Conservation (phyloP, 2,329 filamentous ascomycete genomes). For the Penicillium sp. region DNA sequence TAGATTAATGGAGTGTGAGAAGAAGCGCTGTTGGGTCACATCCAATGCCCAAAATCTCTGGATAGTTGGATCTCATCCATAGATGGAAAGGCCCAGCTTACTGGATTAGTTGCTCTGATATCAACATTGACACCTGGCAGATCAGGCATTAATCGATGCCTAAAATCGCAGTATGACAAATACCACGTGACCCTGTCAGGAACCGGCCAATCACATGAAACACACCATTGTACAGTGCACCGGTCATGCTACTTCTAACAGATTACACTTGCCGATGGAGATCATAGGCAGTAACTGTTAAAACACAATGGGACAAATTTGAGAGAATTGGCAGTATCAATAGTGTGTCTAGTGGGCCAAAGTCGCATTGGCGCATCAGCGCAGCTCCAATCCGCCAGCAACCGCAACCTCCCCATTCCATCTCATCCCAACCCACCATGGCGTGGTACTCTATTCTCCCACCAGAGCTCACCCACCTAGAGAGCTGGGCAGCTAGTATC, state of each 20-base stretch:
- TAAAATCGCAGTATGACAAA: neutral
- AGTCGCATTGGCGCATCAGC: neutral
- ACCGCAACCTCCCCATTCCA: constrained; percentile 3
- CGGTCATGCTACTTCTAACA: too few relatives aligned
- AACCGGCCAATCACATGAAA: neutral
- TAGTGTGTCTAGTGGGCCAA: neutral
- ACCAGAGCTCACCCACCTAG: constrained; percentile 56
- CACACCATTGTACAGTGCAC: neutral
- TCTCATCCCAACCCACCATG: constrained; percentile 49
- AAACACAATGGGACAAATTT: neutral
- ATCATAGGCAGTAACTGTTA: neutral
- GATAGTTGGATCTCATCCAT: too few relatives aligned
- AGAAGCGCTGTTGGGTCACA: too few relatives aligned
- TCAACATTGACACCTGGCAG: neutral
- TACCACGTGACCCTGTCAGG: neutral
- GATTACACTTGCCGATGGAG: too few relatives aligned
- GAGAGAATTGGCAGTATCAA: neutral
- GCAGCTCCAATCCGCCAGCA: constrained; percentile 8
- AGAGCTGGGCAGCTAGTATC: constrained; percentile 63
- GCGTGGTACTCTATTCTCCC: constrained; percentile 68
- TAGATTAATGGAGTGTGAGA: too few relatives aligned
- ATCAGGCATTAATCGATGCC: neutral
- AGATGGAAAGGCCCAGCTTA: too few relatives aligned
- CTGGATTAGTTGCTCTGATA: too few relatives aligned
- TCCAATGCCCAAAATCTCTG: too few relatives aligned